phyloP scores from a whole-genome alignment of 2,329 filamentous ascomycete species.

The Chrysosphaeria jannelii region DNA sequence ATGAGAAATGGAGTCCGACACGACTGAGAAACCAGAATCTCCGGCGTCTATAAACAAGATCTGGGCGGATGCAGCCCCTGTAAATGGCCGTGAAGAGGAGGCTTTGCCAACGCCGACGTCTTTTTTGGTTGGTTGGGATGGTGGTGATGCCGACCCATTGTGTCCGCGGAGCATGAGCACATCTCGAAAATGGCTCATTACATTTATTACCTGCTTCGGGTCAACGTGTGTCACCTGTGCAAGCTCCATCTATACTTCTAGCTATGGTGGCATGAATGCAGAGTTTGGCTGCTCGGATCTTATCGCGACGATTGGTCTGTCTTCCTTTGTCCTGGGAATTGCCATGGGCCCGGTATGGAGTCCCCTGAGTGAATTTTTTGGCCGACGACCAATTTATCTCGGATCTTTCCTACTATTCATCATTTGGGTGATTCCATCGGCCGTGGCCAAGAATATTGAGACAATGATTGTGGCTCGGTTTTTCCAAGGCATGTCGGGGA shows the following conservation, averaged over 20 bases:
- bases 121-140: slow-evolving; percentile 49
- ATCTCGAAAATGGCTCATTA: slow-evolving; percentile 49
- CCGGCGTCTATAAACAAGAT: too few species aligned
- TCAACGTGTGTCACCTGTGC: slow-evolving; percentile 49
- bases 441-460: slow-evolving; percentile 51
- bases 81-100: too few species aligned
- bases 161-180: slow-evolving; percentile 40
- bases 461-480: slow-evolving; percentile 57
- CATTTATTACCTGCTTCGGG: slow-evolving; percentile 39
- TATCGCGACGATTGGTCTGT: slow-evolving; percentile 53
- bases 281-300: slow-evolving; percentile 44
- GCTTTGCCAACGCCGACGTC: too few species aligned
- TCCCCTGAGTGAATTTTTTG: slow-evolving; percentile 49
- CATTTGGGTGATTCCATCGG: slow-evolving; percentile 55
- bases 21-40: too few species aligned
- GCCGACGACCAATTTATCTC: slow-evolving; percentile 54
- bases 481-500: slow-evolving; percentile 41
- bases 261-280: slow-evolving; percentile 43
- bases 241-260: slow-evolving; percentile 68
- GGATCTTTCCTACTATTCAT: slow-evolving; percentile 42
- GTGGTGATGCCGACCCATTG: slow-evolving; percentile 35
- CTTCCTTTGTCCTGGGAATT: slow-evolving; percentile 52
- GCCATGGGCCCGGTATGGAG: slow-evolving; percentile 31
- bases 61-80: too few species aligned
- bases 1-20: too few species aligned